Evolutionary conservation across 768 basidiomycete genomes (phyloP).

Genomic region (Clathrus columnatus): DNA sequence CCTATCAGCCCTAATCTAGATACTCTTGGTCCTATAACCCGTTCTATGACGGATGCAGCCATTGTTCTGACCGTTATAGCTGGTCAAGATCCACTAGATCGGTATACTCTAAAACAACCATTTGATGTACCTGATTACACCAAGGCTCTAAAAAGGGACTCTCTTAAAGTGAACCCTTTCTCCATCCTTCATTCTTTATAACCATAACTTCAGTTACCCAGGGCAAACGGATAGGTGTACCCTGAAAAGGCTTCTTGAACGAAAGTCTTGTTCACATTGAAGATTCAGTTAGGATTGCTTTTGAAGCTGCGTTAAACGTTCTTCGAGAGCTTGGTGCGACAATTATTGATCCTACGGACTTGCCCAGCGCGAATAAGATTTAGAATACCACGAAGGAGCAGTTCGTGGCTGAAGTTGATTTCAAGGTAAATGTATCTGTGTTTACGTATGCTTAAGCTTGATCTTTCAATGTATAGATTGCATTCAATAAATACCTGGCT

Average conservation of each 20-base stretch:
- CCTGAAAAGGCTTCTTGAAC: too few species aligned
- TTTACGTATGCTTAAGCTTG: neutral
- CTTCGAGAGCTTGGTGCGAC: conserved; percentile 34
- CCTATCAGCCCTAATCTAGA: conserved; percentile 53
- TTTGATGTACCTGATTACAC: conserved; percentile 24
- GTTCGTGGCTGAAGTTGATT: conserved; percentile 43
- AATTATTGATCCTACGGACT: conserved; percentile 53
- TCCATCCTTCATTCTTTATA: too few species aligned
- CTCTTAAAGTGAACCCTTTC: neutral
- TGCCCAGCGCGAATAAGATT: conserved; percentile 46
- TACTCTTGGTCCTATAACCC: conserved; percentile 48
- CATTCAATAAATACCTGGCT: conserved; percentile 41
- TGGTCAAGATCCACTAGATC: conserved; percentile 46
- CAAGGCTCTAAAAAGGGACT: conserved; percentile 23
- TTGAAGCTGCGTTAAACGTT: conserved; percentile 30
- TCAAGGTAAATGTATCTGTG: conserved; percentile 36
- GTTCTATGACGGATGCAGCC: conserved; percentile 46
- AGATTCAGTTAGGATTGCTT: conserved; percentile 32
- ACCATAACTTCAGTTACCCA: neutral
- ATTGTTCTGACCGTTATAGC: conserved; percentile 49
- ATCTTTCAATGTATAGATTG: conserved; percentile 31
- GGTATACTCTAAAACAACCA: conserved; percentile 40
- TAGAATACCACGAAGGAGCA: conserved; percentile 38
- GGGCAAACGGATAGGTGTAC: too few species aligned
- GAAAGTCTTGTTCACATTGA: conserved; percentile 31